Evolutionary conservation across 495 filamentous ascomycete genomes (phyloP).

Genomic region (Podospora pseudopauciseta): DNA sequence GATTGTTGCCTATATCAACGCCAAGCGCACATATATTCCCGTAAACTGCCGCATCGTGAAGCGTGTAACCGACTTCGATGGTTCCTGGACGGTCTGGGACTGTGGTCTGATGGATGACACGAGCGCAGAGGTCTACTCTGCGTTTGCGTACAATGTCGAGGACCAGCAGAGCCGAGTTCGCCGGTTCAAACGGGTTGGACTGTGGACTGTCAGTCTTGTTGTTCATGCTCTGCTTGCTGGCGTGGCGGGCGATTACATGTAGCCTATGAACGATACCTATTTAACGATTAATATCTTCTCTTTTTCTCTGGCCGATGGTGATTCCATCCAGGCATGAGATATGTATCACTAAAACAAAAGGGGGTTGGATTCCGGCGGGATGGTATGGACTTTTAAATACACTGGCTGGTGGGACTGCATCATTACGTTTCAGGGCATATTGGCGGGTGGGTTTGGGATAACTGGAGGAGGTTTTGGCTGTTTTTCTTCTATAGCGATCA

Average conservation of each 20-base stretch:
- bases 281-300: neutral
- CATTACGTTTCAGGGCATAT: neutral
- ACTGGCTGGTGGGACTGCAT: neutral
- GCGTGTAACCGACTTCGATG: conserved; percentile 81
- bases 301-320: conserved; percentile 2
- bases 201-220: conserved; percentile 88
- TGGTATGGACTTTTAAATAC: neutral
- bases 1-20: conserved; percentile 99
- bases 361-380: neutral
- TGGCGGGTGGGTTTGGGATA: neutral
- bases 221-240: conserved; percentile 95
- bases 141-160: conserved; percentile 83
- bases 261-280: conserved; percentile 3
- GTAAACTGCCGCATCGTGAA: conserved; percentile 94
- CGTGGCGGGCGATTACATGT: conserved; percentile 77
- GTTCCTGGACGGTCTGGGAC: conserved; percentile 92
- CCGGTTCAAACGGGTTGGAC: conserved; percentile 90
- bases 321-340: neutral
- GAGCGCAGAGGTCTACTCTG: conserved; percentile 89
- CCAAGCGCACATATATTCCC: conserved; percentile 86
- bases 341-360: neutral
- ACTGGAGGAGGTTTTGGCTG: neutral
- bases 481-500: neutral
- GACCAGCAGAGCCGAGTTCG: conserved; percentile 80
- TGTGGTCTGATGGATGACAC: conserved; percentile 93